Percentiles rank a stretch among this genome's conserved stretches.
phyloP scores from a whole-genome alignment of 345 rosid genomes.

The Ailanthus altissimus region DNA sequence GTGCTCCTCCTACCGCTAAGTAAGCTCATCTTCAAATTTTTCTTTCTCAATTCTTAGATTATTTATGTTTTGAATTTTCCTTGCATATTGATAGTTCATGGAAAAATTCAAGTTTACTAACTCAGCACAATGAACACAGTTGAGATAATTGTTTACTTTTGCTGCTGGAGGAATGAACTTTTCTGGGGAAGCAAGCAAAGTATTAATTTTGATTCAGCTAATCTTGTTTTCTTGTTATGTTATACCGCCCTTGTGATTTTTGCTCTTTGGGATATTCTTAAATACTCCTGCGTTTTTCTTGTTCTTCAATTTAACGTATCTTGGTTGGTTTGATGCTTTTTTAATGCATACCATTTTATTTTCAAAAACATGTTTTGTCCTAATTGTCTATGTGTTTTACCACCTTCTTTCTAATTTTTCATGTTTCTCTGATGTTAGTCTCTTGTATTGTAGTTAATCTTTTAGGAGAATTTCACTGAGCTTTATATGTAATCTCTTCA shows the following conservation, averaged over 20 bases:
- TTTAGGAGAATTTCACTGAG: neutral
- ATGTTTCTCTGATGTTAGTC: neutral
- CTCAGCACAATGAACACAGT: neutral
- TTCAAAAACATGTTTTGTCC: neutral
- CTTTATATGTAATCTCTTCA: neutral
- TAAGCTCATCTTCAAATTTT: conserved; percentile 29
- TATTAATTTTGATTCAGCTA: neutral
- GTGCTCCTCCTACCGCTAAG: conserved; percentile 62
- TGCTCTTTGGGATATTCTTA: neutral
- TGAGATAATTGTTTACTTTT: neutral
- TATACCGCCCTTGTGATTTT: neutral
- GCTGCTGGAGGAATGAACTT: neutral
- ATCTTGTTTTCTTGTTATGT: neutral
- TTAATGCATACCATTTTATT: neutral
- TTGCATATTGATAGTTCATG: neutral
- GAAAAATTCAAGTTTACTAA: neutral
- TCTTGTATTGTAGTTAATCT: neutral
- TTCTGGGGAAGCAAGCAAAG: neutral
- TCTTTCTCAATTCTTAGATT: neutral
- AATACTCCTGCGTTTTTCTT: neutral
- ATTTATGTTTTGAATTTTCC: neutral
- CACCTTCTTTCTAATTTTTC: neutral
- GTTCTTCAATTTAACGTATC: neutral
- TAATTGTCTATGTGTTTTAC: neutral
- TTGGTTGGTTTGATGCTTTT: conserved; percentile 11